Base-by-base conservation (phyloP, 1,139 yeast genomes). In the Ogataea hybrid region DNA sequence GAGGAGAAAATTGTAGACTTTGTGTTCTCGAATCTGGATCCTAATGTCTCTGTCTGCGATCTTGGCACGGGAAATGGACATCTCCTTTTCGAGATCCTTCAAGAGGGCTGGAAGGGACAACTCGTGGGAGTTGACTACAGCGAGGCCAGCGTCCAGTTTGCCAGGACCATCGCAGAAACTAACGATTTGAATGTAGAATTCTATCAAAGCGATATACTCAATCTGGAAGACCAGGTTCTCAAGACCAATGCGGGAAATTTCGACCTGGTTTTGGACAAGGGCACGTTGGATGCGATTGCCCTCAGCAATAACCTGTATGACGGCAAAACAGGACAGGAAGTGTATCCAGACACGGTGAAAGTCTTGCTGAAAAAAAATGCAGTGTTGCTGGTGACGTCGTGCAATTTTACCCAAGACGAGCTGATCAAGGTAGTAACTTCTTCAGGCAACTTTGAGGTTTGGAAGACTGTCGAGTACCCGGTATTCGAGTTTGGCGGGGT, bases 41-140 rank as follows among this genome's bases (percentile, higher is more conserved):
- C 10, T 68, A 59, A 2, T 71, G 9, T 28, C 15, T 25, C 17
- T 5, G 35, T 88, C 41, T 63, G 89, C 18, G 98, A 92, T 63
- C 66, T 92, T 34, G 99, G 99, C 1, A 89, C 97, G 0, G 99
- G 98, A 1, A 92, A 92, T 62, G 98, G 98, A 0, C 96, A 89
- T 60, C 67, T 92, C 34, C 62, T 92, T 33, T 86, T 90, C 55
- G 76, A 81, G 42, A 59, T 92, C 36, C 59, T 63, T 46, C 80
- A 85, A 35, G 89, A 84, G 58, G 81, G 78, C 12, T 70, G 77
- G 55, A 48, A 58, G 46, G 75, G 79, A 25, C 48, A 54, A 35
- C 52, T 84, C 61, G 57, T 79, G 8, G 99, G 98, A 0, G 71
- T 92, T 10, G 99, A 92, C 62, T 92, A 92, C 61, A 84, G 96